phyloP scores from a whole-genome alignment of 805 yeast species.

The Monosporozyma aquatica region DNA sequence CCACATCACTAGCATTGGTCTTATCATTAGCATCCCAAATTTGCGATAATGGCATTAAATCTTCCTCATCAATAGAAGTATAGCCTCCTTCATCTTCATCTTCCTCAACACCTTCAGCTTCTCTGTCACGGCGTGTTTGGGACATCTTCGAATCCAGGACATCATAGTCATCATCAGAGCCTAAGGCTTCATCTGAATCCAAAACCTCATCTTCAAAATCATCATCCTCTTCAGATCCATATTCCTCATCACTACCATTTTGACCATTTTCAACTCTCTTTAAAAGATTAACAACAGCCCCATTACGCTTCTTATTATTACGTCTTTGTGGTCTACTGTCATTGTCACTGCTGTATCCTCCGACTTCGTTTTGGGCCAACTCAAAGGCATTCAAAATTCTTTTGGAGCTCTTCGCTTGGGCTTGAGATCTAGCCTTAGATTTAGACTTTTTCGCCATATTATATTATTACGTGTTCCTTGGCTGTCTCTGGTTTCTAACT shows the following conservation, averaged over 20 bases:
- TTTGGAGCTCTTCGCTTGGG: conserved; percentile 23
- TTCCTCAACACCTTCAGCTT: conserved; percentile 17
- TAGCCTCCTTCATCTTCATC: conserved; percentile 49
- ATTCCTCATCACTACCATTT: conserved; percentile 18
- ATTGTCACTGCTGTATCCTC: conserved; percentile 25
- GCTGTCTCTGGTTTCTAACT: background rate
- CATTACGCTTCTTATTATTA: conserved; percentile 19
- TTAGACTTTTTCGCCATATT: conserved; percentile 22
- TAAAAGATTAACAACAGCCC: conserved; percentile 33
- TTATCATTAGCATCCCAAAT: conserved; percentile 79
- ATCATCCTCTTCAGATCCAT: conserved; percentile 21
- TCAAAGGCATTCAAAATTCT: conserved; percentile 45
- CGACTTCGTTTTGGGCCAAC: conserved; percentile 37
- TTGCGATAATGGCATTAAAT: conserved; percentile 69
- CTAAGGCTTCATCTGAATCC: conserved; percentile 83
- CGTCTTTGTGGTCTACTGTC: conserved; percentile 23
- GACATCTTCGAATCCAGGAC: conserved; percentile 57
- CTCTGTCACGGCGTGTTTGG: conserved; percentile 54
- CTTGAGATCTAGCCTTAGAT: conserved; percentile 20
- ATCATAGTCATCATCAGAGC: conserved; percentile 68
- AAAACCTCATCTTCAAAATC: conserved; percentile 55
- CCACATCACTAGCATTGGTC: conserved; percentile 18
- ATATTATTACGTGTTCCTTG: too few species aligned
- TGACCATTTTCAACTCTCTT: conserved; percentile 13
- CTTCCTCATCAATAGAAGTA: conserved; percentile 65